Evolutionary conservation across 2,329 filamentous ascomycete genomes (phyloP), one percentile per base, ranked within the genome.

Genomic region (Ploettnerulaceae sp.): DNA sequence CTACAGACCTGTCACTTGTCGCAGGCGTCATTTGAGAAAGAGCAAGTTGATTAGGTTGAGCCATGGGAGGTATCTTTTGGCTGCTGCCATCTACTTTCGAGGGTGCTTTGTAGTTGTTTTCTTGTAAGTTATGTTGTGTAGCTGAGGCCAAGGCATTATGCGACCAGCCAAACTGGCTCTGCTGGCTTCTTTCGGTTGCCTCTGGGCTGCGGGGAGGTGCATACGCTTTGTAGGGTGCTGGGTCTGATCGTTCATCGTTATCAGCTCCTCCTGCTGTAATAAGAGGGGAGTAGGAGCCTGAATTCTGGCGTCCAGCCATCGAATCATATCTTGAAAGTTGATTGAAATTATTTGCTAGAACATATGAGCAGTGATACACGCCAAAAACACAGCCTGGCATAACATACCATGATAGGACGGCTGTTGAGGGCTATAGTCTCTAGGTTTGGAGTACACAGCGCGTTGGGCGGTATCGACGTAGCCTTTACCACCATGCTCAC

Each of bases 271-370:
- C 31, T 26, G 57, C 51, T 12, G 59, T 47, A 25, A 45, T 44
- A 39, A 57, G 57, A 12, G 59, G 59, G 4, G 60, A 61, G 42
- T 61, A 62, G 1, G 57, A 60, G 32, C 50, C 54, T 11, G 59
- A 57, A 21, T 52, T 41, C 32, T 56, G 57, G 15, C 47, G 55
- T 45, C 42, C 51, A 7, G 24, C 29, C 41, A 53, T 54, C 28
- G 53, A 41, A 35, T 45, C 37, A 21, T 52, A 51, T 41, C 44
- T 38, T 45, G 43, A 21, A 9, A 26, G 45, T 18, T 47, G 51
- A 35, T 58, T 53, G 28, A 57, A 55, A 18, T 48, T 44, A 37
- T 53, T 56, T 49, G 41, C 55, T 59, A 45, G 7, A 29, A 24
- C 20, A 21, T 3, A 17, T 31, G 43, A 42, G 57, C 41, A 38